Conservation (phyloP, 1,284 basidiomycete species). For the Fomitopsis schrenkii region DNA sequence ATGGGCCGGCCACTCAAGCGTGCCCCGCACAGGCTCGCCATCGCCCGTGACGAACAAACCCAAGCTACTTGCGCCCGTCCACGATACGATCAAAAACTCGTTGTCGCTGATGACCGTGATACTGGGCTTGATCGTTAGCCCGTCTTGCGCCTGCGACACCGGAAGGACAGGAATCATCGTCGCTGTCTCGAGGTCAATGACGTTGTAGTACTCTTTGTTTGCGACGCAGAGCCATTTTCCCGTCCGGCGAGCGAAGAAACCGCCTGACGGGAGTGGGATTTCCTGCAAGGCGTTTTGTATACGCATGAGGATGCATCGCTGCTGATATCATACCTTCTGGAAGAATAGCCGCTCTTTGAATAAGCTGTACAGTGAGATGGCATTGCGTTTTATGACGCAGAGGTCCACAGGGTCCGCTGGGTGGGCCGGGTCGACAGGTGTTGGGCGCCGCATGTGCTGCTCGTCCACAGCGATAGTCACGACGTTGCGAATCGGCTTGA, state of each 20-base stretch:
- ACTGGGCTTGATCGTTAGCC: conserved; percentile 55
- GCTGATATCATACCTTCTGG: conserved; percentile 45
- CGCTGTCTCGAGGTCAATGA: conserved; percentile 71
- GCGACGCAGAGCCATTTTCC: conserved; percentile 73
- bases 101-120: conserved; percentile 71
- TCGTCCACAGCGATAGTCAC: conserved; percentile 80
- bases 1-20: conserved; percentile 79
- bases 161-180: conserved; percentile 73
- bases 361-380: conserved; percentile 65
- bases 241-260: conserved; percentile 59
- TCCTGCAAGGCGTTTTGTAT: conserved; percentile 45
- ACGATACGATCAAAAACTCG: conserved; percentile 79
- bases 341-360: conserved; percentile 57
- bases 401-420: conserved; percentile 65
- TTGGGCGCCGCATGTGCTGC: conserved; percentile 57
- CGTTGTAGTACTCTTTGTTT: conserved; percentile 66
- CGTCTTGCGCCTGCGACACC: conserved; percentile 59
- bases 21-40: conserved; percentile 87
- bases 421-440: conserved; percentile 35
- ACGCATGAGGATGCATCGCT: not conserved
- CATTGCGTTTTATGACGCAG: conserved; percentile 70
- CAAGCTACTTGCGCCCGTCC: conserved; percentile 72
- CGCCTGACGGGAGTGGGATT: conserved; percentile 69
- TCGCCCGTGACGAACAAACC: conserved; percentile 82
- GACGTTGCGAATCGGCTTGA: conserved; percentile 78